Conservation (phyloP, 768 basidiomycete genomes). For the Boletus reticulatus region DNA sequence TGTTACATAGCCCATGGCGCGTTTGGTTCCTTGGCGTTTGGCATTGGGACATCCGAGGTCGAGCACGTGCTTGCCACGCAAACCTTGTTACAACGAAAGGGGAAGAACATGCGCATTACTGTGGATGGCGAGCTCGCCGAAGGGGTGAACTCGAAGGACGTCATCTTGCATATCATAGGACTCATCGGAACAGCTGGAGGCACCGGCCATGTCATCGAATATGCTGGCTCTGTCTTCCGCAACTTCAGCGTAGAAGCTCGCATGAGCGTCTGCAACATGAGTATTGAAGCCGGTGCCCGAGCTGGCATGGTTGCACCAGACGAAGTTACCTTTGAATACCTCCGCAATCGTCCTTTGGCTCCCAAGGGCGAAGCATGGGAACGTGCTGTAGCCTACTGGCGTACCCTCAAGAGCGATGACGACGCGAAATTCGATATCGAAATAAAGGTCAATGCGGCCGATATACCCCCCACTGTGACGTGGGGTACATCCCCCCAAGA, state of each 20-base stretch:
- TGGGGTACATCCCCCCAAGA: constrained; percentile 96
- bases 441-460: constrained; percentile 74
- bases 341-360: constrained; percentile 74
- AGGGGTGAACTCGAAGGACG: constrained; percentile 88
- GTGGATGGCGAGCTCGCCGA: constrained; percentile 80
- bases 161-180: constrained; percentile 88
- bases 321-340: constrained; percentile 81
- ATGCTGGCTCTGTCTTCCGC: constrained; percentile 85
- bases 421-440: constrained; percentile 85
- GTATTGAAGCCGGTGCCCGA: constrained; percentile 90
- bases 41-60: constrained; percentile 92
- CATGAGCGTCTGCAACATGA: constrained; percentile 94
- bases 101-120: constrained; percentile 90
- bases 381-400: constrained; percentile 82
- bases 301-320: constrained; percentile 94
- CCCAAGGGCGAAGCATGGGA: constrained; percentile 89
- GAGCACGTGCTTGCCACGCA: constrained; percentile 94
- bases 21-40: constrained; percentile 90
- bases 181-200: constrained; percentile 92
- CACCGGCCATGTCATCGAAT: constrained; percentile 90
- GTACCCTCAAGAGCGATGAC: constrained; percentile 72
- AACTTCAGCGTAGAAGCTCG: constrained; percentile 87
- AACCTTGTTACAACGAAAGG: constrained; percentile 81
- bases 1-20: constrained; percentile 72
- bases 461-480: constrained; percentile 87